These are phyloP conservation scores for Podosphaera xanthii DNA, from an alignment of 2,329 filamentous ascomycete genomes.

Conservation along the genomic window DNA sequence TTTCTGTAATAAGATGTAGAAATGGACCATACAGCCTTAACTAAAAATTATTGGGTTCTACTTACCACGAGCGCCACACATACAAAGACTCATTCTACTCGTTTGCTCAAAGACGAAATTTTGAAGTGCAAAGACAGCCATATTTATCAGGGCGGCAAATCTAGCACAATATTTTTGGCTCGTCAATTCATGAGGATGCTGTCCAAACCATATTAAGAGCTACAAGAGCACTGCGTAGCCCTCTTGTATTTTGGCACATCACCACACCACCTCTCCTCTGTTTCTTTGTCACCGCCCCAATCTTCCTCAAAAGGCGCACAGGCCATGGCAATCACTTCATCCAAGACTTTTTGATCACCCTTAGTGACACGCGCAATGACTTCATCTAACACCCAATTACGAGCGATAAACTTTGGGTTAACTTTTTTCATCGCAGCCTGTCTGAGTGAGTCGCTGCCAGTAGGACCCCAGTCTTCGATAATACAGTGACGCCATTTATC, in stretches of 20 bases:
- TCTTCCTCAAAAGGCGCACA: slow-evolving; percentile 63
- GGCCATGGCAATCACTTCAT: slow-evolving; percentile 60
- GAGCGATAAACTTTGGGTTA: slow-evolving; percentile 82
- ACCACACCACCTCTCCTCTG: slow-evolving; percentile 64
- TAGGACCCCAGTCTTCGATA: slow-evolving; percentile 50
- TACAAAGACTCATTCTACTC: too few species aligned
- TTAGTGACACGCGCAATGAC: slow-evolving; percentile 76
- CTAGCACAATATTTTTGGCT: too few species aligned
- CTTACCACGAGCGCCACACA: too few species aligned
- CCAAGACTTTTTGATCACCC: slow-evolving; percentile 57
- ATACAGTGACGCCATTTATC: slow-evolving; percentile 52
- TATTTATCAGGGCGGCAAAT: too few species aligned
- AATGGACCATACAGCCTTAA: too few species aligned
- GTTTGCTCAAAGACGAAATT: too few species aligned
- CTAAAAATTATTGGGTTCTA: too few species aligned
- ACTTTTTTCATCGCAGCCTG: slow-evolving; percentile 55
- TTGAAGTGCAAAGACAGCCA: too few species aligned
- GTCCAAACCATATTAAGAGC: slow-evolving; percentile 32
- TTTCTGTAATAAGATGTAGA: too few species aligned
- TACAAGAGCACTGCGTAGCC: slow-evolving; percentile 87
- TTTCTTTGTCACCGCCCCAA: slow-evolving; percentile 46
- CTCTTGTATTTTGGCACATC: slow-evolving; percentile 61
- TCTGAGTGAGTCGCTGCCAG: slow-evolving; percentile 35
- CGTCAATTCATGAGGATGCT: too few species aligned
- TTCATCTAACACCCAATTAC: slow-evolving; percentile 84